A percentile compares a stretch with the other conserved stretches of the same genome.
phyloP scores from a whole-genome alignment of 441 rosid genomes.

The Capsella rubella region DNA sequence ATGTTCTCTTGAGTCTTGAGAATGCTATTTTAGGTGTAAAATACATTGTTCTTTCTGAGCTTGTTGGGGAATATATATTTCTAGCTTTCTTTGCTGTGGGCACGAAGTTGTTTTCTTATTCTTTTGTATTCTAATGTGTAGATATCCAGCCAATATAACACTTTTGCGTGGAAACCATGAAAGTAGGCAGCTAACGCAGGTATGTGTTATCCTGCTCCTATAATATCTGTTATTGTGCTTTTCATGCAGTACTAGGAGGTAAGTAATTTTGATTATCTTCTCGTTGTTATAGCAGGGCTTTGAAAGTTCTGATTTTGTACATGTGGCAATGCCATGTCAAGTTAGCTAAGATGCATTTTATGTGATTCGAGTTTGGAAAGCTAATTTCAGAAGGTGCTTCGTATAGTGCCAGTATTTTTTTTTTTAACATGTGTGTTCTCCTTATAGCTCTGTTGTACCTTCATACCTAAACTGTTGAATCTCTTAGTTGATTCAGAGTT shows the following conservation, averaged over 20 bases:
- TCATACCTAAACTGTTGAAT: neutral
- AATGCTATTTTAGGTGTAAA: slow-evolving; percentile 9
- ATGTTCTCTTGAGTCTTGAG: neutral
- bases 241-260: slow-evolving; percentile 18
- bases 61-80: neutral
- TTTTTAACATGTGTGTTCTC: slow-evolving; percentile 13
- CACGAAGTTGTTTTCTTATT: neutral
- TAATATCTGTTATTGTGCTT: slow-evolving; percentile 13
- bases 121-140: slow-evolving; percentile 46
- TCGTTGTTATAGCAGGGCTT: slow-evolving; percentile 35
- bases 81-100: slow-evolving; percentile 14
- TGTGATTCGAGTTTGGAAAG: slow-evolving; percentile 36
- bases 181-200: slow-evolving; percentile 99
- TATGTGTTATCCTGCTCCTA: slow-evolving; percentile 42
- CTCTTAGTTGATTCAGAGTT: slow-evolving; percentile 5
- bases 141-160: slow-evolving; percentile 96
- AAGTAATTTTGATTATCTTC: slow-evolving; percentile 22
- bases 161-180: slow-evolving; percentile 99
- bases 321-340: slow-evolving; percentile 37
- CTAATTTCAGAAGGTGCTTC: slow-evolving; percentile 37
- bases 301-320: slow-evolving; percentile 35
- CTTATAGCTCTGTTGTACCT: slow-evolving; percentile 22
- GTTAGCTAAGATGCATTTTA: slow-evolving; percentile 40
- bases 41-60: slow-evolving; percentile 3
- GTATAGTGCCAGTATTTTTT: slow-evolving; percentile 28